Percentiles rank a stretch among this genome's conserved stretches.
These are phyloP conservation scores for Podila clonocystis DNA, from an alignment of 192 early-diverging fungal genomes.

Conservation along the genomic window DNA sequence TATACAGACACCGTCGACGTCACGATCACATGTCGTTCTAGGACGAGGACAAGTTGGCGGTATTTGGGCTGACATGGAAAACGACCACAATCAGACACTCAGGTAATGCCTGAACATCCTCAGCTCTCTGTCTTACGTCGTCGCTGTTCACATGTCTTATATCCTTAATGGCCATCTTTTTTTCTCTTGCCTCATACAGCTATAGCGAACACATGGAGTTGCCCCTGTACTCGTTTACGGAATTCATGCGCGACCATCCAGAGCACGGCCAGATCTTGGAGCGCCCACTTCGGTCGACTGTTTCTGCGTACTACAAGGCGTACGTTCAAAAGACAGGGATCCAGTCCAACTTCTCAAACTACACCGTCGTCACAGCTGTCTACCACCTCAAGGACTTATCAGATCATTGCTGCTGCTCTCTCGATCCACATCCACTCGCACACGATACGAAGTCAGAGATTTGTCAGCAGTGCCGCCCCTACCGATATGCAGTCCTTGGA, in stretches of 20 bases:
- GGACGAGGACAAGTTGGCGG: constrained; percentile 41
- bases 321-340: constrained; percentile 28
- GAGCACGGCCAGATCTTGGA: constrained; percentile 21
- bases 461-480: constrained; percentile 15
- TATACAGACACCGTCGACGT: constrained; percentile 6
- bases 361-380: constrained; percentile 31
- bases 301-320: constrained; percentile 44
- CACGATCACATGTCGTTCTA: constrained; percentile 35
- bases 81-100: constrained; percentile 43
- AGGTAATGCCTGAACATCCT: constrained; percentile 13
- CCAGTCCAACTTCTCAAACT: constrained; percentile 35
- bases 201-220: constrained; percentile 50
- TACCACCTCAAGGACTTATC: constrained; percentile 44
- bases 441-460: background rate
- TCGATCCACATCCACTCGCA: constrained; percentile 10
- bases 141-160: background rate
- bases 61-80: constrained; percentile 46
- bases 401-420: constrained; percentile 32
- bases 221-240: constrained; percentile 34
- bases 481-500: constrained; percentile 34
- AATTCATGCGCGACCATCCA: constrained; percentile 34
- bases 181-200: background rate
- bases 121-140: background rate
- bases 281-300: constrained; percentile 36
- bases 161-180: background rate